Evolutionary conservation across 176 grass and related monocot genomes (phyloP), one percentile per base, ranked within the genome.

Genomic region (Thinopyrum elongatum): DNA sequence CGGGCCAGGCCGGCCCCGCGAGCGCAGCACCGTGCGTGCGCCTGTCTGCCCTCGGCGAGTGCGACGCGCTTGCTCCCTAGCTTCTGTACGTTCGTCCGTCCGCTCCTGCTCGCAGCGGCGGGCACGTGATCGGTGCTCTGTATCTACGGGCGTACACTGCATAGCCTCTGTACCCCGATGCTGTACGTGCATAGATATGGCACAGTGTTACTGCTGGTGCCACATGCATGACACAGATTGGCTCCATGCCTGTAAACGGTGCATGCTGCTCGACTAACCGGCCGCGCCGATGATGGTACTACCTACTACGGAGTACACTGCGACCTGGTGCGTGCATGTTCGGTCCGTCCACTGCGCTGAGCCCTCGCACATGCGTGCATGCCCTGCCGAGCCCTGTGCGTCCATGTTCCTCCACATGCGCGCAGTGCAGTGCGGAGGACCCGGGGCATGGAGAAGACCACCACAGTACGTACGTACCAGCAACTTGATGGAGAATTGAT

Each of bases 21-120:
- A 15, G 41, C 2, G 62, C 55, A 22, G 74, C 84, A n/a, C 34
- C 27, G 74, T 78, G 42, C 74, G 83, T 39, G 83, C n/a, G 46
- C 74, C 27, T 65, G 63, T 30, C 63, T 17, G 12, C 25, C 11
- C 3, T 23, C 61, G 61, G 14, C 60, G 25, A 63, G 5, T 0
- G 25, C 25, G 60, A 64, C 25, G 21, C 13, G 44, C 44, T 47
- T 47, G 3, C 13, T 47, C 44, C 13, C 44, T 15, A 15, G 44
- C 44, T 4, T 47, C 44, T 13, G 11, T 46, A 46, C 42, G 13
- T 15, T 4, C 44, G 13, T 14, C 3, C 44, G 13, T 14, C 13
- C 44, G 44, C 15, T 47, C 44, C 6, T 53, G 49, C 49, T 53
- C 6, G 16, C 49, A 53, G 49, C 49, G 49, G 49, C 49, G 16